phyloP scores from a whole-genome alignment of 164 flowering plant species.

The Platanus orientalis region DNA sequence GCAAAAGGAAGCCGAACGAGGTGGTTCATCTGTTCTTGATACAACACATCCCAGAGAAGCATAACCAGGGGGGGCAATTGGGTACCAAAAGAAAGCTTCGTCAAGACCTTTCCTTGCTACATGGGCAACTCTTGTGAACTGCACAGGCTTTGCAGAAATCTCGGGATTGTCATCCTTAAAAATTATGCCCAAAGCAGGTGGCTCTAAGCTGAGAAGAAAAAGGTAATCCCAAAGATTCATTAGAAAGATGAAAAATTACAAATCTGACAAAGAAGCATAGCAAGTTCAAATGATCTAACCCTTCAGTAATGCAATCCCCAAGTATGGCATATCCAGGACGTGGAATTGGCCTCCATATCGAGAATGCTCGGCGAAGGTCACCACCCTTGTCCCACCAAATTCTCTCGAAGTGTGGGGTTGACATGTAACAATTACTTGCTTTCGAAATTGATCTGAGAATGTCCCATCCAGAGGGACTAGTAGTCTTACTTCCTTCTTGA shows the following conservation, averaged over 20 bases:
- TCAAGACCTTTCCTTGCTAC: constrained; percentile 66
- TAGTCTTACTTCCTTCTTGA: constrained; percentile 32
- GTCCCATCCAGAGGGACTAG: constrained; percentile 79
- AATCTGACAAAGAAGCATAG: neutral
- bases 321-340: constrained; percentile 76
- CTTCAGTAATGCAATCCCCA: constrained; percentile 96
- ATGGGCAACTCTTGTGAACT: constrained; percentile 84
- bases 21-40: constrained; percentile 67
- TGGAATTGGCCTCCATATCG: constrained; percentile 90
- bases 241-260: neutral
- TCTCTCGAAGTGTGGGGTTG: constrained; percentile 93
- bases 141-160: constrained; percentile 81
- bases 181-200: constrained; percentile 85
- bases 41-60: constrained; percentile 89
- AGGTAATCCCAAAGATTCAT: constrained; percentile 5
- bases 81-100: constrained; percentile 95
- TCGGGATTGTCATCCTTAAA: constrained; percentile 69
- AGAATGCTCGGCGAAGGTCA: constrained; percentile 78
- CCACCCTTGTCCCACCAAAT: constrained; percentile 98
- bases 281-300: constrained; percentile 44
- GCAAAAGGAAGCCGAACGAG: constrained; percentile 54
- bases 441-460: constrained; percentile 69
- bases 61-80: constrained; percentile 97
- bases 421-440: constrained; percentile 50
- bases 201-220: constrained; percentile 70